Evolutionary conservation across 2,329 filamentous ascomycete species (phyloP).

Genomic region (Orbilia quercus): DNA sequence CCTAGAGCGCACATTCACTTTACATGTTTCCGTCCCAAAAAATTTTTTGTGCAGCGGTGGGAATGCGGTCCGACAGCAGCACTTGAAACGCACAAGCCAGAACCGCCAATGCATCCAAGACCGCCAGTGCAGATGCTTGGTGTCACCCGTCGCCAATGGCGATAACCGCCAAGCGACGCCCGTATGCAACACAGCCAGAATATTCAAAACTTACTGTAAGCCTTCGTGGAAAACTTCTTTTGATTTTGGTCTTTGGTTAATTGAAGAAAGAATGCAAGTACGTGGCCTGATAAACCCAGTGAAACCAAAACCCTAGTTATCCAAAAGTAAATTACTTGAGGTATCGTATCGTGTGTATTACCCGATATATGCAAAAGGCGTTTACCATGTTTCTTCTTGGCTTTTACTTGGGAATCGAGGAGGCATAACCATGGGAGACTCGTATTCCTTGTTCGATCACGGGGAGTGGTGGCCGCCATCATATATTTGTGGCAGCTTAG

Average conservation of each 20-base stretch:
- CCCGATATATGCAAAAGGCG: slow-evolving; percentile 30
- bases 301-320: slow-evolving; percentile 13
- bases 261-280: too few species aligned
- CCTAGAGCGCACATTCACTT: too few species aligned
- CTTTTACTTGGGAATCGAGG: slow-evolving; percentile 23
- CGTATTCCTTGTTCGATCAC: slow-evolving; percentile 8
- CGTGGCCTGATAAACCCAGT: too few species aligned
- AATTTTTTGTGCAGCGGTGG: slow-evolving; percentile 5
- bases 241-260: too few species aligned
- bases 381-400: slow-evolving; percentile 50
- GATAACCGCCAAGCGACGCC: slow-evolving; percentile 24
- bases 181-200: slow-evolving; percentile 32
- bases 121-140: slow-evolving; percentile 17
- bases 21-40: too few species aligned
- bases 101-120: slow-evolving; percentile 52
- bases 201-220: not conserved
- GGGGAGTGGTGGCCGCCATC: slow-evolving; percentile 11
- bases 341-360: too few species aligned
- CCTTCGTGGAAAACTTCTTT: too few species aligned
- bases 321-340: not conserved
- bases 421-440: slow-evolving; percentile 32
- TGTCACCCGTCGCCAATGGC: slow-evolving; percentile 23
- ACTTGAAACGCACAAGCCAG: slow-evolving; percentile 50
- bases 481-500: not conserved
- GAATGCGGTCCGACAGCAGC: slow-evolving; percentile 52